Evolutionary conservation across 306 rosid species (phyloP), one percentile per base, ranked within the genome.

Genomic region (Vigna reflexopilosa): DNA sequence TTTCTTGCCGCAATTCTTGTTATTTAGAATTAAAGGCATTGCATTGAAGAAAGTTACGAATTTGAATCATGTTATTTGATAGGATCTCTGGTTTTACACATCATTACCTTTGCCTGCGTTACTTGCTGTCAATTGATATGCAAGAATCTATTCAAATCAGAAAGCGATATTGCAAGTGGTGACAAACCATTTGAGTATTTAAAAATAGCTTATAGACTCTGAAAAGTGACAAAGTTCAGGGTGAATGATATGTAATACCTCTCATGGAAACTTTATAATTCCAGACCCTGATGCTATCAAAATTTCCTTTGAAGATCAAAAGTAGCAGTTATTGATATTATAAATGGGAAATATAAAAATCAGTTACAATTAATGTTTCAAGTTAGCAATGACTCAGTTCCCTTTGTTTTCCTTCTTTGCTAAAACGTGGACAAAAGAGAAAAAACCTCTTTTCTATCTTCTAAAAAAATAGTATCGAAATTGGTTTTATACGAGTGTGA

Each of bases 401-500:
- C 20, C 30, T n/a, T 74, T 1, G 47, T 20, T 49, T 56, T 40
- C 20, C 16, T 50, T 52, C 44, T 36, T 49, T 77, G 61, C 57
- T 28, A 66, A 72, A 77, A 65, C 77, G 61, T 65, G 77, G 76
- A 38, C 54, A 22, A 72, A 58, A 38, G 73, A 48, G 62, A 72
- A 19, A 40, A 32, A 65, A 56, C 49, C 61, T 20, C 36, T 64
- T 67, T 67, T 57, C 15, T n/a, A 67, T 73, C 84, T 32, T 73
- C 24, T 54, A 63, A 51, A 48, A 12, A 66, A 22, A 78, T 38
- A 30, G 16, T 55, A 20, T 72, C n/a, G 51, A 32, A 15, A 49
- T 34, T 70, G 47, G 47, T 70, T 78, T 45, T 30, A 75, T 75
- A 75, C n/a, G 77, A 67, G 9, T 61, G 81, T 52, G 74, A 82